Evolutionary conservation across 352 stramenopile species (phyloP), one percentile per base, ranked within the genome.

Genomic region (Phytopythium mirpurense): DNA sequence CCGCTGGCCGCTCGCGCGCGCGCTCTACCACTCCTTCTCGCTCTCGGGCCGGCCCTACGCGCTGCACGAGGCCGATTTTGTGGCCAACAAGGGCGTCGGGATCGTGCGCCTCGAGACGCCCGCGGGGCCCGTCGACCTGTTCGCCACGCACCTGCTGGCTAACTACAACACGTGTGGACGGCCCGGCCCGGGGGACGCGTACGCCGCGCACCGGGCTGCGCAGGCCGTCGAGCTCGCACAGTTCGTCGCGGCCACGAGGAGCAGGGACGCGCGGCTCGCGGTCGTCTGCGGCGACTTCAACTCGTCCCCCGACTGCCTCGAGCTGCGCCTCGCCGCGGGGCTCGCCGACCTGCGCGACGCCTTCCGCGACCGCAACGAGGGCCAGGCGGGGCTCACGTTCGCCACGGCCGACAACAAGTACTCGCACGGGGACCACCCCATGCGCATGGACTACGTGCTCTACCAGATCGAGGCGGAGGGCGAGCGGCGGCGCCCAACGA

Each of bases 361-460:
- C 1, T 92, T 83, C 58, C 81, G 69, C 1, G 82, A 92, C 58
- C 83, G 68, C 46, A 86, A 89, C 50, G 74, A 59, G 19, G 61
- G 75, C 51, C 65, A 84, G 42, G 19, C 11, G 14, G 82, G 82
- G 6, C 54, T 85, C 43, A 90, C 82, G 40, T 92, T 92, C 46
- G 82, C 77, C 5, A 83, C 78, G 1, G 73, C 73, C 18, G 82
- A 92, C 56, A 92, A 92, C 68, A 85, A 87, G 53, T 92, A 80
- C 56, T 90, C 78, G 45, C 70, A 87, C 53, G 78, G 82, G 1
- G 82, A 92, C 12, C 73, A 89, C 59, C 82, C 82, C 2, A 92
- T 92, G 82, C 75, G 82, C 21, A 92, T 92, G 82, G 82, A 92
- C 54, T 92, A 92, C 50, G 64, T 92, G 21, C 67, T 92, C 48